Base-by-base conservation (phyloP, 2,329 filamentous ascomycete genomes). In the Fusarium acutatum region DNA sequence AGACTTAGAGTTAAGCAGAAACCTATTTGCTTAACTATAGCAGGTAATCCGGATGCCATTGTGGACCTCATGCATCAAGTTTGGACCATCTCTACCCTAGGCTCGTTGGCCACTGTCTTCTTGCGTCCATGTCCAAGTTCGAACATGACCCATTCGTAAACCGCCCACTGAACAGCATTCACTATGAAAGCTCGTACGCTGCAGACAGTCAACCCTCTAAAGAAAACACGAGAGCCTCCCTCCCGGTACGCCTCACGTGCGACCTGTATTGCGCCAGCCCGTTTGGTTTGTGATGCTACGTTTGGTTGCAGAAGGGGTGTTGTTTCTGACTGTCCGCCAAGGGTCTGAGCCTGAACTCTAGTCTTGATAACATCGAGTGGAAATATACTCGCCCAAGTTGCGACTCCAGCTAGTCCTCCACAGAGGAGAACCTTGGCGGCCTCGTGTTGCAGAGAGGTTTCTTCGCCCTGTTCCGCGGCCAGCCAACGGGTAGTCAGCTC, bases 281-380 rank as follows among this genome's bases (percentile, higher is more conserved):
- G 52, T 50, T 64, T 72, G 68, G 70, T 54, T 47, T 75, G 62
- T 71, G 64, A 43, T 76, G 64, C 66, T 63, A 77, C 64, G 74
- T 80, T 67, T 54, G 61, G 32, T 41, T 37, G 58, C 32, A 74
- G 47, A 22, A 75, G 72, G 22, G 72, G 67, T 58, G 71, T 61
- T 35, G 64, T 58, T 49, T 74, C 65, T 47, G 46, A 38, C 41
- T 32, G 72, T 35, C 72, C 67, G 18, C 59, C 41, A 40, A 80
- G 80, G 8, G 81, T 82, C 82, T 96, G 94, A 3, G 92, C 92
- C 81, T 98, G 96, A n/a, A 98, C 88, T 60, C 94, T 87, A 6
- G 96, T 98, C 84, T 98, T 98, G 79, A 98, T 88, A 52, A 97
- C 92, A 81, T 98, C 96, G 22, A 98, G 83, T 2, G 96, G 96